Evolutionary conservation across 495 filamentous ascomycete species (phyloP).

Genomic region (Acidomyces sp.): DNA sequence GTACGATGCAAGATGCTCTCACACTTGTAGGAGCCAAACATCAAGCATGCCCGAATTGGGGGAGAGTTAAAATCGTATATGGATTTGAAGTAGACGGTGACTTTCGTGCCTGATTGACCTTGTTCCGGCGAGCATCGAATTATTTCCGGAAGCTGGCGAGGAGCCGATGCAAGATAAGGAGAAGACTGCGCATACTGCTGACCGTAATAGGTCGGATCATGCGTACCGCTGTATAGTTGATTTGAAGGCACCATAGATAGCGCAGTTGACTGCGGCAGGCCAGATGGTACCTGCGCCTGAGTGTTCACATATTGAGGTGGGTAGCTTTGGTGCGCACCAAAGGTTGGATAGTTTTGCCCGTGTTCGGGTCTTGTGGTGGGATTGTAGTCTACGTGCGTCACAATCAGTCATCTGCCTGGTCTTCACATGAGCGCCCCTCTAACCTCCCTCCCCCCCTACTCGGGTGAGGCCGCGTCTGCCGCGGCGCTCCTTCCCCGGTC

Average conservation of each 20-base stretch:
- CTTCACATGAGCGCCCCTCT: slow-evolving; percentile 15
- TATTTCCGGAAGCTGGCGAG: slow-evolving; percentile 45
- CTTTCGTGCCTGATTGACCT: slow-evolving; percentile 53
- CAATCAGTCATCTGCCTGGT: slow-evolving; percentile 19
- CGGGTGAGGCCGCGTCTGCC: slow-evolving; percentile 4
- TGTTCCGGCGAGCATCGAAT: slow-evolving; percentile 51
- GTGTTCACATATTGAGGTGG: slow-evolving; percentile 23
- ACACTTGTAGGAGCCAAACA: slow-evolving; percentile 62
- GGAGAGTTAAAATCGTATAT: slow-evolving; percentile 54
- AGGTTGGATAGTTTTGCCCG: slow-evolving; percentile 25
- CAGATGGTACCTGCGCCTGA: slow-evolving; percentile 28
- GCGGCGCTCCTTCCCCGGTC: slow-evolving; percentile 1
- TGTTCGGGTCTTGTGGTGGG: slow-evolving; percentile 31
- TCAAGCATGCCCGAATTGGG: slow-evolving; percentile 46
- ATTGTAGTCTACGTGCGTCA: slow-evolving; percentile 20
- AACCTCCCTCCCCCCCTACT: too few relatives aligned
- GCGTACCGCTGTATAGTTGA: slow-evolving; percentile 25
- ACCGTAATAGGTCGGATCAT: slow-evolving; percentile 36
- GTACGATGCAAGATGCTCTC: slow-evolving; percentile 49
- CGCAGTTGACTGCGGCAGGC: slow-evolving; percentile 19
- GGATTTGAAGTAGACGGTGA: slow-evolving; percentile 60
- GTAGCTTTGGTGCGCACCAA: slow-evolving; percentile 26
- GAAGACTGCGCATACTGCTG: slow-evolving; percentile 29
- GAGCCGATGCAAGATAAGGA: slow-evolving; percentile 39
- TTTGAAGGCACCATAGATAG: slow-evolving; percentile 22